Base-by-base conservation (phyloP, 495 filamentous ascomycete species). In the Penicillium arizonense region DNA sequence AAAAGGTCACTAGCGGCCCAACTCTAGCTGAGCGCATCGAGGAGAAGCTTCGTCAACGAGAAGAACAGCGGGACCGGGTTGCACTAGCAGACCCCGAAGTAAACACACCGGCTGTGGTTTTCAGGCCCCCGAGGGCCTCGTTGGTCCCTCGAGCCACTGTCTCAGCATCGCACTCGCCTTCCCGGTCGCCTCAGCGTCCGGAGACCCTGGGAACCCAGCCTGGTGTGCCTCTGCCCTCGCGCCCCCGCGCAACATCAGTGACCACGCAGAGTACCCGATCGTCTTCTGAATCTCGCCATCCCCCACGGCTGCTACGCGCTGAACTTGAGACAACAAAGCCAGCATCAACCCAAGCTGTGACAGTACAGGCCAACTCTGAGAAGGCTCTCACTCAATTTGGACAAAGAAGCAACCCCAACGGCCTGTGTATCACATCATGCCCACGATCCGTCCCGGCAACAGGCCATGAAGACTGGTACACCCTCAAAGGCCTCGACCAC, bases 401-500 rank as follows among this genome's bases (percentile, higher is more conserved):
- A 30, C 28, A 30, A 30, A 30, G 28, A 30, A 30, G 28, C 28
- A 30, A 30, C 28, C 28, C 28, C 28, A 30, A 30, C 13, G 59
- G 64, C 9, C 51, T 71, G 30, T 68, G 60, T 26, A 62, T 87
- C 14, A 75, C 77, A 36, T 59, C 77, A 3, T 89, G 86, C 48
- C 78, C 82, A 2, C 68, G 86, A 44, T 67, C 76, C 3, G 56
- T 69, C 4, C 73, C 73, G 5, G 71, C 75, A 8, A 59, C 71
- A 4, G 79, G 78, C 2, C 73, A 78, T 42, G 72, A 82, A 50
- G 85, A 87, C 55, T 89, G 86, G 86, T 82, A 82, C 55, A 87
- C 82, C 4, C 71, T 89, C 6, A 74, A 77, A 21, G 75, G 78
- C 7, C 71, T 78, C 45, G 66, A 74, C 5, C 69, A 74, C 32